A percentile compares a stretch with the other conserved stretches of the same genome.
Evolutionary conservation across 1,139 yeast genomes (phyloP).

Genomic region (Geotrichum klebahnii): DNA sequence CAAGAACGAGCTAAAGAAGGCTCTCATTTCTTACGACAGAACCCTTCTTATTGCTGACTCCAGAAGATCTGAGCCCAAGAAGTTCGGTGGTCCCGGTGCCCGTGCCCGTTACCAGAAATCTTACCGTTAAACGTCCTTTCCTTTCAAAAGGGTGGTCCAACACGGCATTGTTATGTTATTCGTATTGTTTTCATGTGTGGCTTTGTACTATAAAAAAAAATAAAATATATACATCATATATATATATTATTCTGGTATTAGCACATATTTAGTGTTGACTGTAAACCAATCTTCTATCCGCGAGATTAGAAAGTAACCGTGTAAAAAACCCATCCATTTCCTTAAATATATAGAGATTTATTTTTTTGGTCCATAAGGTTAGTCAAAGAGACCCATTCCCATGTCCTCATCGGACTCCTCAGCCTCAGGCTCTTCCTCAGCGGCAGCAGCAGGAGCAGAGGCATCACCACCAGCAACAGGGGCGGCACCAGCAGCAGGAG

Average conservation of each 20-base stretch:
- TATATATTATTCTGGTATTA: too few species aligned
- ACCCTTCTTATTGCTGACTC: slow-evolving; percentile 99
- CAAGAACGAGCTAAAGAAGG: slow-evolving; percentile 98
- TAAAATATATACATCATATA: neutral
- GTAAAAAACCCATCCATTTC: too few species aligned
- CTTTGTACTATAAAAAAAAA: slow-evolving; percentile 13
- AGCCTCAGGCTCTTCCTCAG: slow-evolving; percentile 35
- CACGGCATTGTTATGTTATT: slow-evolving; percentile 4
- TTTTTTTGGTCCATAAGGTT: too few species aligned
- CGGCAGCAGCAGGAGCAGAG: slow-evolving; percentile 58
- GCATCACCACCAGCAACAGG: slow-evolving; percentile 58
- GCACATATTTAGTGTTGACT: too few species aligned
- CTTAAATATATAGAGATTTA: too few species aligned
- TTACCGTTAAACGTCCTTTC: slow-evolving; percentile 73
- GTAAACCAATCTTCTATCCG: too few species aligned
- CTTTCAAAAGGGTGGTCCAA: too few species aligned
- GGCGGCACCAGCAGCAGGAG: slow-evolving; percentile 55
- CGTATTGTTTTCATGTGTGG: slow-evolving; percentile 11
- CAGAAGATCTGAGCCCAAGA: slow-evolving; percentile 99
- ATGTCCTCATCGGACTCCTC: slow-evolving; percentile 40
- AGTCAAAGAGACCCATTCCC: slow-evolving; percentile 43
- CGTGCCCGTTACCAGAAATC: slow-evolving; percentile 99
- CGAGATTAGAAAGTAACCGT: too few species aligned
- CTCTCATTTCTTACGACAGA: slow-evolving; percentile 97
- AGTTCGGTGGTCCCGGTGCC: slow-evolving; percentile 99